Base-by-base conservation (phyloP, 805 yeast species). In the Alloascoidea hylecoeti region DNA sequence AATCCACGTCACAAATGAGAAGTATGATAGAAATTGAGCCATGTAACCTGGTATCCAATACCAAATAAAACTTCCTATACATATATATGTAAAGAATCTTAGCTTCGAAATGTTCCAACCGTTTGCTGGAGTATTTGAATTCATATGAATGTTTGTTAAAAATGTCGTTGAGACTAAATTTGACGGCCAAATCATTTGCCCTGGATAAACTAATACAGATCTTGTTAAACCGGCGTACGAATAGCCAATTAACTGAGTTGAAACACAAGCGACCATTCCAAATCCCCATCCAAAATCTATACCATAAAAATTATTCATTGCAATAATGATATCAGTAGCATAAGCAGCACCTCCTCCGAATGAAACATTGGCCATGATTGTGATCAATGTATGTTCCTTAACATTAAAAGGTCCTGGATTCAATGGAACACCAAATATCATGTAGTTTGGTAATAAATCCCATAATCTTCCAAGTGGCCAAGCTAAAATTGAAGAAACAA, bases 171-270 rank as follows among this genome's bases (percentile, higher is more conserved):
- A 63, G 37, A 76, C 80, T 50, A 80, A 61, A 48, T 68, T 68
- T 1, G 71, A 55, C 3, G 89, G 89, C 88, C 88, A 81, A 38
- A 78, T 64, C 55, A 76, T 70, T n/a, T 72, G 59, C 3, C 77
- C 67, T 3, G 85, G 79, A 41, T 69, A 68, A 13, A 79, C 76
- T 43, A 79, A 61, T 23, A 75, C 60, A 44, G 70, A 64, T 44
- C 78, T 62, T 32, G 70, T 60, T 40, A 78, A 38, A 23, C 88
- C 88, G 34, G 82, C 83, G 57, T 66, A 58, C 32, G 68, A 70
- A 41, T 60, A 63, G n/a, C 13, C 9, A 9, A 9, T 9, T n/a
- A 23, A 23, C 13, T 23, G n/a, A n/a, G 13, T 9, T 9, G 30
- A 23, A 9, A 23, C n/a, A n/a, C n/a, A 9, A 23, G n/a, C 9